These are phyloP conservation scores for Hygrophorus pudorinus DNA, from an alignment of 768 basidiomycete species.

Conservation along the genomic window DNA sequence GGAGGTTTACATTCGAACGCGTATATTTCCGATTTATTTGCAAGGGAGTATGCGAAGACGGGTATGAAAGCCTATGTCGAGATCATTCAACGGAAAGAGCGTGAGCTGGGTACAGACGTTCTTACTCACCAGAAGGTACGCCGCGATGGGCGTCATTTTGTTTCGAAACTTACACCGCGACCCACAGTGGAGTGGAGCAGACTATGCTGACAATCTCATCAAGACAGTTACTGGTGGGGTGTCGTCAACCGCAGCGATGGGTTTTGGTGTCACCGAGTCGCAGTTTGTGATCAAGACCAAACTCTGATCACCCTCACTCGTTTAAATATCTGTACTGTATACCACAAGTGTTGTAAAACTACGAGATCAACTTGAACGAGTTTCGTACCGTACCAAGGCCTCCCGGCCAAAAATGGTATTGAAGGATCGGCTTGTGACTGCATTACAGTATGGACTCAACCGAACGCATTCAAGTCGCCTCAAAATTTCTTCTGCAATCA, in stretches of 20 bases:
- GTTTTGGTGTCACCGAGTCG: constrained; percentile 86
- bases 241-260: constrained; percentile 99
- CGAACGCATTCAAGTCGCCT: constrained; percentile 63
- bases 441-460: constrained; percentile 7
- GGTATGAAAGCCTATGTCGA: constrained; percentile 99
- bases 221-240: constrained; percentile 97
- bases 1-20: constrained; percentile 96
- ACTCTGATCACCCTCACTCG: not conserved
- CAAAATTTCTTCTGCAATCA: constrained; percentile 75
- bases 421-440: not conserved
- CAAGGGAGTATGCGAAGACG: constrained; percentile 77
- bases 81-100: constrained; percentile 84
- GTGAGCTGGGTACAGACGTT: constrained; percentile 91
- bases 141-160: not conserved
- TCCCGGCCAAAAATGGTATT: no score
- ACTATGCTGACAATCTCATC: constrained; percentile 83
- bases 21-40: constrained; percentile 92
- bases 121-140: constrained; percentile 92
- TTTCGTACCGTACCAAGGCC: no score
- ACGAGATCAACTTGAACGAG: no score
- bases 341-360: no score
- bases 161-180: constrained; percentile 7
- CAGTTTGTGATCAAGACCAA: constrained; percentile 51
- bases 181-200: constrained; percentile 85
- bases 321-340: no score